Evolutionary conservation across 805 yeast genomes (phyloP).

Genomic region (Metschnikowia dekortorum): DNA sequence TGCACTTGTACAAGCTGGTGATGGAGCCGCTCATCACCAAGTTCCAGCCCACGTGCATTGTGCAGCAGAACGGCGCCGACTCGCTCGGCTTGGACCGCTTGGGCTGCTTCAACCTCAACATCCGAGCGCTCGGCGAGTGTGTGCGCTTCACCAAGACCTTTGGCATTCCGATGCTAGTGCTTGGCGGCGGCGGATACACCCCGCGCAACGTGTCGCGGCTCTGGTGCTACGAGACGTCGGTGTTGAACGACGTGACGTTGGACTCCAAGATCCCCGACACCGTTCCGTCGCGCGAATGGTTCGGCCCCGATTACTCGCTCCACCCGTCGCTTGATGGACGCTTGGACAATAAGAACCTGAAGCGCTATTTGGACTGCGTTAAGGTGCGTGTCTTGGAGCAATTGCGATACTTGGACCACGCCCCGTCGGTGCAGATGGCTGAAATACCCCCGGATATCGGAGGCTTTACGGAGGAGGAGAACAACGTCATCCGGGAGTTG

Average conservation of each 20-base stretch:
- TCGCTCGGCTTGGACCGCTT: slow-evolving; percentile 88
- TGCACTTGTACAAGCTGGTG: slow-evolving; percentile 70
- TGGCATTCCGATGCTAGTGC: slow-evolving; percentile 82
- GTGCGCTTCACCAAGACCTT: slow-evolving; percentile 84
- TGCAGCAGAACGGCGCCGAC: slow-evolving; percentile 97
- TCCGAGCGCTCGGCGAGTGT: slow-evolving; percentile 93
- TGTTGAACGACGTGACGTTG: slow-evolving; percentile 57
- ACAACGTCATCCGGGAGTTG: slow-evolving; percentile 32
- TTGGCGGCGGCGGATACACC: slow-evolving; percentile 98
- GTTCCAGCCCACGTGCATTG: slow-evolving; percentile 91
- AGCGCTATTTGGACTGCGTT: slow-evolving; percentile 77
- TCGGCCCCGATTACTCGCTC: slow-evolving; percentile 85
- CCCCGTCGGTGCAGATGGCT: slow-evolving; percentile 91
- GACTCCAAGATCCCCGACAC: slow-evolving; percentile 52
- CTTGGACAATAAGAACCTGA: slow-evolving; percentile 79
- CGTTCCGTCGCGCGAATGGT: slow-evolving; percentile 75
- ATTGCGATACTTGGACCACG: slow-evolving; percentile 75
- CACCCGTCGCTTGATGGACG: slow-evolving; percentile 61
- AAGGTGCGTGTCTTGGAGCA: slow-evolving; percentile 74
- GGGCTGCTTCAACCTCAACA: slow-evolving; percentile 90
- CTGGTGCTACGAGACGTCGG: slow-evolving; percentile 93
- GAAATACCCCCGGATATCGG: slow-evolving; percentile 72
- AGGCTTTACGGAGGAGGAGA: slow-evolving; percentile 42
- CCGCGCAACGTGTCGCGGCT: slow-evolving; percentile 91
- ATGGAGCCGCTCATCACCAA: slow-evolving; percentile 87